A percentile compares a stretch with the other conserved stretches of the same genome.
These are phyloP conservation scores for Lipomyces oligophaga DNA, from an alignment of 805 yeast species.

Conservation along the genomic window DNA sequence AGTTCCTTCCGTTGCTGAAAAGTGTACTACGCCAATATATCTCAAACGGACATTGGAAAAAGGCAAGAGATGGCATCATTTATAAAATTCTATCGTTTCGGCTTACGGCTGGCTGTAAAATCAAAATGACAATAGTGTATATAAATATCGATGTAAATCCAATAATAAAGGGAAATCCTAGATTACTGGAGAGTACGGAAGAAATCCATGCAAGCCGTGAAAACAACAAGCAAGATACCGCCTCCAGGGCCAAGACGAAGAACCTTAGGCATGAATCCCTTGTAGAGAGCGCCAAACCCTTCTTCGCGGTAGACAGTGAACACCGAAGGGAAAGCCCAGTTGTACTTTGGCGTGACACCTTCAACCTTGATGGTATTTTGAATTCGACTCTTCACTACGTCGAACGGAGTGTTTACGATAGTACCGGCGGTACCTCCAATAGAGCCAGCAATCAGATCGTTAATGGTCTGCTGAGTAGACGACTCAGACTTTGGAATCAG, in stretches of 20 bases:
- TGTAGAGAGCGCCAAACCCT: constrained; percentile 86
- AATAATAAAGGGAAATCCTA: not conserved
- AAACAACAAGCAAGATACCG: constrained; percentile 95
- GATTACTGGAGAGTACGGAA: constrained; percentile 43
- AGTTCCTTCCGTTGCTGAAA: no score
- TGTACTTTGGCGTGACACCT: constrained; percentile 81
- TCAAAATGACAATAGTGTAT: no score
- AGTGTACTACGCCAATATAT: no score
- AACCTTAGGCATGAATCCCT: constrained; percentile 96
- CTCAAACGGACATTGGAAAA: constrained; percentile 2
- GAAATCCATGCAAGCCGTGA: constrained; percentile 90
- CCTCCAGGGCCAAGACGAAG: constrained; percentile 99
- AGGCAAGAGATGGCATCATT: constrained; percentile 4
- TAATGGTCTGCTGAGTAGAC: constrained; percentile 69
- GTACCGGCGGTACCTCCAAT: constrained; percentile 98
- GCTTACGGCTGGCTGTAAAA: not conserved
- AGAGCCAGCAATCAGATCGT: constrained; percentile 87
- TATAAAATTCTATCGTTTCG: not conserved
- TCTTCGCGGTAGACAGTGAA: constrained; percentile 77
- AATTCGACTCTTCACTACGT: constrained; percentile 90
- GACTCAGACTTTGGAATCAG: constrained; percentile 74
- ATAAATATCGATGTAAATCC: not conserved
- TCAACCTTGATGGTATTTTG: constrained; percentile 65
- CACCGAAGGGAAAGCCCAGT: constrained; percentile 86
- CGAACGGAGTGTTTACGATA: constrained; percentile 92